Conservation (phyloP, 176 grass and related monocot species). For the Alopecurus myosuroides region DNA sequence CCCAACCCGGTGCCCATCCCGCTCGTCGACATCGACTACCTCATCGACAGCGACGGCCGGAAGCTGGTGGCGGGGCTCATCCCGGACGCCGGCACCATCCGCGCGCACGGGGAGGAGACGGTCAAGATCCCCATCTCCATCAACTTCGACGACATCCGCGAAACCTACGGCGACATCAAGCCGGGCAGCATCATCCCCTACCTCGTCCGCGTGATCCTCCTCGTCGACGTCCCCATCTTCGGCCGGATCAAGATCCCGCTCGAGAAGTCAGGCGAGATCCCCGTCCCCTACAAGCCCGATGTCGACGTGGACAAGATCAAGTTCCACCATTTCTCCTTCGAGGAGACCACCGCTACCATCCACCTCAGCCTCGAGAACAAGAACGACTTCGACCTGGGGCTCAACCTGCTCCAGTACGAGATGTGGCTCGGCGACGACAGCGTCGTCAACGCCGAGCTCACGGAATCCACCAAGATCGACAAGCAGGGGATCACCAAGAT, state of each 20-base stretch:
- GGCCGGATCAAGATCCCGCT: slow-evolving; percentile 81
- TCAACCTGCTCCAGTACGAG: slow-evolving; percentile 82
- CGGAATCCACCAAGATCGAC: slow-evolving; percentile 46
- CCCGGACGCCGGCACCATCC: slow-evolving; percentile 92
- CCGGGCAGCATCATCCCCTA: slow-evolving; percentile 95
- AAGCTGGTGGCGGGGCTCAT: slow-evolving; percentile 91
- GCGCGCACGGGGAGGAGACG: slow-evolving; percentile 78
- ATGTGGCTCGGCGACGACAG: slow-evolving; percentile 86
- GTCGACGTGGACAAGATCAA: slow-evolving; percentile 91
- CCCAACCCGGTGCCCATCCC: slow-evolving; percentile 96
- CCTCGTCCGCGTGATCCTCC: slow-evolving; percentile 62
- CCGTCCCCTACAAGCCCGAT: slow-evolving; percentile 89
- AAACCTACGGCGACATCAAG: slow-evolving; percentile 82
- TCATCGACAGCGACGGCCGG: slow-evolving; percentile 87
- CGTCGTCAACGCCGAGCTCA: slow-evolving; percentile 70
- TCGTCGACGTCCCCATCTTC: slow-evolving; percentile 84
- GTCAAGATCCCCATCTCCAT: slow-evolving; percentile 86
- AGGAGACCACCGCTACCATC: slow-evolving; percentile 80
- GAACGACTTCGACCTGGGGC: slow-evolving; percentile 81
- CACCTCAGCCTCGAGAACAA: slow-evolving; percentile 96
- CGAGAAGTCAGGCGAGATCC: slow-evolving; percentile 82
- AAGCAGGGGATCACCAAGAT: slow-evolving; percentile 86
- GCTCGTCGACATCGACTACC: slow-evolving; percentile 93
- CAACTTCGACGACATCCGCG: slow-evolving; percentile 76
- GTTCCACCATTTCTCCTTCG: slow-evolving; percentile 85